These are phyloP conservation scores for Pseudozyma sp. DNA, from an alignment of 1,284 basidiomycete genomes.

Conservation along the genomic window DNA sequence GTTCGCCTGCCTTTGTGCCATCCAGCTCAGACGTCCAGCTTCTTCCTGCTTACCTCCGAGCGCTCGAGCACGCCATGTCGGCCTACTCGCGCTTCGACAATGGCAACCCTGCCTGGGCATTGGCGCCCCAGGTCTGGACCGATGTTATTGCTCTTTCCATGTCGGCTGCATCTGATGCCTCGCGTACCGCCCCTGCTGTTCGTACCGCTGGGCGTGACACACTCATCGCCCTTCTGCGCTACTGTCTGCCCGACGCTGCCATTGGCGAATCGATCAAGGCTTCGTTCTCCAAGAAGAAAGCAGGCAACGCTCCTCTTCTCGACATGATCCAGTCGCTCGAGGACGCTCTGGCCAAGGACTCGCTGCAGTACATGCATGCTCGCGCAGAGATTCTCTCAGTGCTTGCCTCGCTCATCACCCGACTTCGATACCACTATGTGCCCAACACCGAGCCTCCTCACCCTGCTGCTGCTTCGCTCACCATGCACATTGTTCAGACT, in stretches of 20 bases:
- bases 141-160: slow-evolving; percentile 53
- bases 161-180: slow-evolving; percentile 62
- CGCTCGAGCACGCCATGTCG: slow-evolving; percentile 62
- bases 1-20: slow-evolving; percentile 50
- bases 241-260: slow-evolving; percentile 62
- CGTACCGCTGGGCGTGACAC: slow-evolving; percentile 57
- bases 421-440: slow-evolving; percentile 57
- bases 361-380: slow-evolving; percentile 61
- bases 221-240: slow-evolving; percentile 60
- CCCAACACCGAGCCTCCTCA: slow-evolving; percentile 65
- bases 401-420: slow-evolving; percentile 57
- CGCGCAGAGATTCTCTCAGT: slow-evolving; percentile 61
- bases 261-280: slow-evolving; percentile 49
- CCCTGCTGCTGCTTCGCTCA: slow-evolving; percentile 75
- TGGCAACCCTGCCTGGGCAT: slow-evolving; percentile 50
- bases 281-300: slow-evolving; percentile 34
- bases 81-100: slow-evolving; percentile 59
- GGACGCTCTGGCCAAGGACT: slow-evolving; percentile 63
- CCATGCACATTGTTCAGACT: slow-evolving; percentile 79
- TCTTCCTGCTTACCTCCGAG: slow-evolving; percentile 63
- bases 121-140: slow-evolving; percentile 55
- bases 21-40: slow-evolving; percentile 61
- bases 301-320: slow-evolving; percentile 41
- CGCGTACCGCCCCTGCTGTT: slow-evolving; percentile 54
- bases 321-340: slow-evolving; percentile 54